Evolutionary conservation across 768 basidiomycete species (phyloP).

Genomic region (Trametes gibbosa): DNA sequence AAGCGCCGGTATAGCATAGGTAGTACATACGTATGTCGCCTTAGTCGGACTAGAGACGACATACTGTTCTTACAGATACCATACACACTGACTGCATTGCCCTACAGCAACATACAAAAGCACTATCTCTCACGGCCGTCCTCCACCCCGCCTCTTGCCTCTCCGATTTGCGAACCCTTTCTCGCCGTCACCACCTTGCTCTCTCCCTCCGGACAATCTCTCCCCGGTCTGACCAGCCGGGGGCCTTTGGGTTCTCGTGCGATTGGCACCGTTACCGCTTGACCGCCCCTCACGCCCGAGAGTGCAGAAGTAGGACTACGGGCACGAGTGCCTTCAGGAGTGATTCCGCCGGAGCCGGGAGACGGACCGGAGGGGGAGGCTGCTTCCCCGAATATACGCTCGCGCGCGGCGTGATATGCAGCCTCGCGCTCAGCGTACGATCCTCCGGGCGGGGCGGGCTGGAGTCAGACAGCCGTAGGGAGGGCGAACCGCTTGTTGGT

Average conservation of each 20-base stretch:
- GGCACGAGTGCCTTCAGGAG: not conserved
- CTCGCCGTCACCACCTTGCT: not conserved
- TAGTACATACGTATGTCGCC: no score
- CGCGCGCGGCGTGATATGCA: conserved; percentile 69
- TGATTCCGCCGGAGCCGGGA: no score
- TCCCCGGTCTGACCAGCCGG: not conserved
- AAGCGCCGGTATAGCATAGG: no score
- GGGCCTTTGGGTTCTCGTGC: conserved; percentile 14
- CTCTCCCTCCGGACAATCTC: not conserved
- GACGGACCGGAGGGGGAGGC: not conserved
- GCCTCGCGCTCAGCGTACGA: conserved; percentile 65
- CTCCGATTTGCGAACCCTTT: conserved; percentile 8
- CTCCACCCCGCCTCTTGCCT: not conserved
- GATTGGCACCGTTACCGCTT: conserved; percentile 6
- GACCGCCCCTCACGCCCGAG: not conserved
- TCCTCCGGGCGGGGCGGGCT: conserved; percentile 14
- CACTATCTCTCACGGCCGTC: not conserved
- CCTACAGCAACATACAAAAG: not conserved
- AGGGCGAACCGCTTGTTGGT: conserved; percentile 16
- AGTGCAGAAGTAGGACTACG: not conserved
- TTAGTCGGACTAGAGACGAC: no score
- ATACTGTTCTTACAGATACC: no score
- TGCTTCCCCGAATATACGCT: conserved; percentile 58
- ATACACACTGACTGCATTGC: no score
- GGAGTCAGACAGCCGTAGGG: conserved; percentile 18